phyloP scores from a whole-genome alignment of 2,329 filamentous ascomycete genomes.

The Phoma sp. region DNA sequence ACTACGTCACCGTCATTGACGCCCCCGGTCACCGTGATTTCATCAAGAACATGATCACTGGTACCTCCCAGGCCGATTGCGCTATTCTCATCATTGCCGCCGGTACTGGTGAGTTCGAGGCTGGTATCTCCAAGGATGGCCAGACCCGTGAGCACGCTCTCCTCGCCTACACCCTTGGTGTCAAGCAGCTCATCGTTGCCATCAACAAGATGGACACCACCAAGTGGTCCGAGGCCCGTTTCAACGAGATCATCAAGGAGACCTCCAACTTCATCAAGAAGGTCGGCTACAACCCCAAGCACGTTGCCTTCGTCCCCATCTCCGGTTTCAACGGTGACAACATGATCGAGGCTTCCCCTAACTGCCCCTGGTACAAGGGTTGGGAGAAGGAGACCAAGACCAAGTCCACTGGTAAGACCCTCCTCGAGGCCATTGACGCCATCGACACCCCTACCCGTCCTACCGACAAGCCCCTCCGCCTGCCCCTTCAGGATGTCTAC shows the following conservation, averaged over 20 bases:
- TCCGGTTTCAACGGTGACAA: conserved; percentile 99
- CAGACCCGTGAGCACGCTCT: conserved; percentile 99
- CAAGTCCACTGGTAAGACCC: conserved; percentile 92
- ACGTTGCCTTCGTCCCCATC: conserved; percentile 98
- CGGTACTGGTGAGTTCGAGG: conserved; percentile 99
- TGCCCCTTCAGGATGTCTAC: conserved; percentile 99
- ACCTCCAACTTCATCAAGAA: conserved; percentile 99
- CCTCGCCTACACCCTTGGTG: conserved; percentile 99
- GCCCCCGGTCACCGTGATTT: conserved; percentile 99
- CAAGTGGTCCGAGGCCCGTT: conserved; percentile 97
- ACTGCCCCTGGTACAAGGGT: conserved; percentile 99
- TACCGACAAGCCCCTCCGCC: conserved; percentile 98
- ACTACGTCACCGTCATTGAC: conserved; percentile 93
- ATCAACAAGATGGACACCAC: conserved; percentile 99
- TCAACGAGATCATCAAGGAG: conserved; percentile 99
- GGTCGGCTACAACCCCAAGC: conserved; percentile 99
- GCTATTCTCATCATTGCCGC: conserved; percentile 99
- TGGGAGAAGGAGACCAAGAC: conserved; percentile 99
- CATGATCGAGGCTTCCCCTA: conserved; percentile 89
- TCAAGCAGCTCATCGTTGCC: conserved; percentile 99
- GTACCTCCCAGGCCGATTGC: conserved; percentile 99
- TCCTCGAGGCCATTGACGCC: conserved; percentile 97
- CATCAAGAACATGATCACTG: conserved; percentile 99
- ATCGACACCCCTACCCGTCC: conserved; percentile 93
- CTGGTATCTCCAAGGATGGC: conserved; percentile 99